These are phyloP conservation scores for Flaveria bidentis DNA, from an alignment of 129 eudicot genomes.

Conservation along the genomic window DNA sequence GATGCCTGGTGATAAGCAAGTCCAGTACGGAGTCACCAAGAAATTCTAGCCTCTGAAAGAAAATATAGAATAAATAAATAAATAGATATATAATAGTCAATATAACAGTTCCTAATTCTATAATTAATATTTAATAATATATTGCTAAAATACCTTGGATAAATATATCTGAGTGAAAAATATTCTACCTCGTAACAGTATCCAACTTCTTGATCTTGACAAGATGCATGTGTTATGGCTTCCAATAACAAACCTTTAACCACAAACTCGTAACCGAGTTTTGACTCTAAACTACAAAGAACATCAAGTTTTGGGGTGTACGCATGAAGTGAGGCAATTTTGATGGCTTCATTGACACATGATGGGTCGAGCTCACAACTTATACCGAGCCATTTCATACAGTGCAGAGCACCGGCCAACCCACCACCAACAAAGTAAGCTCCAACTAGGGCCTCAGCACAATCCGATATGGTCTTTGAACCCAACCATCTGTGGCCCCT, in stretches of 20 bases:
- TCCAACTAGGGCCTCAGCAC: conserved; percentile 93
- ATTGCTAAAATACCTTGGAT: not conserved
- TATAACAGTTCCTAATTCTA: not conserved
- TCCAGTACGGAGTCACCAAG: conserved; percentile 95
- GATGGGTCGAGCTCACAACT: conserved; percentile 56
- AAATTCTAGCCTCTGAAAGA: conserved; percentile 81
- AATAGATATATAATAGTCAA: not conserved
- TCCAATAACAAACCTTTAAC: conserved; percentile 77
- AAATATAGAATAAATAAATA: not conserved
- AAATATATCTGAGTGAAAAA: not conserved
- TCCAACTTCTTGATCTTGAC: conserved; percentile 48
- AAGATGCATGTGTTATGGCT: conserved; percentile 81
- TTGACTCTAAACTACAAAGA: conserved; percentile 54
- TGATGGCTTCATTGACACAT: conserved; percentile 59
- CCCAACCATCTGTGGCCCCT: conserved; percentile 89
- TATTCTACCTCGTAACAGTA: conserved; percentile 67
- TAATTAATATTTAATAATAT: not conserved
- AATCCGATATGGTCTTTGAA: conserved; percentile 85
- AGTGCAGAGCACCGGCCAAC: conserved; percentile 56
- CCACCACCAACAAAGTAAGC: conserved; percentile 91
- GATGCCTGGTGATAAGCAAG: conserved; percentile 71
- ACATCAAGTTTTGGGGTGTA: conserved; percentile 53
- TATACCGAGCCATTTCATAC: conserved; percentile 86
- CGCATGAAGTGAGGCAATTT: conserved; percentile 52
- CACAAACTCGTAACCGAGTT: conserved; percentile 59